A percentile compares a stretch with the other conserved stretches of the same genome.
Evolutionary conservation across 768 basidiomycete species (phyloP).

Genomic region (Suillus cothurnatus): DNA sequence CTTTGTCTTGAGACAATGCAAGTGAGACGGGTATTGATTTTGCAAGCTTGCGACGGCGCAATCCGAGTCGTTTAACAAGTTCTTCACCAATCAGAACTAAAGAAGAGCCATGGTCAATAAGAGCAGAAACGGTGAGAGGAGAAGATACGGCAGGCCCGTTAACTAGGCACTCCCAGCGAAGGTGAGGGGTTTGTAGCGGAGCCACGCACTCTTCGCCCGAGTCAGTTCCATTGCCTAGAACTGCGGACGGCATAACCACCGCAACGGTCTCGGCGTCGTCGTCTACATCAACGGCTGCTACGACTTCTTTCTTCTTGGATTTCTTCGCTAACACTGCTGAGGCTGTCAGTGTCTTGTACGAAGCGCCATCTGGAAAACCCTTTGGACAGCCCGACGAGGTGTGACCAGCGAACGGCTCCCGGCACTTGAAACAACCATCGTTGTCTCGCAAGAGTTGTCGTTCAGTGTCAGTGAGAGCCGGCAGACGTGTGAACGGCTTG

Average conservation of each 20-base stretch:
- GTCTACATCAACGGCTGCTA: too few species aligned
- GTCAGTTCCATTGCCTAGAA: constrained; percentile 15
- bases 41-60: constrained; percentile 5
- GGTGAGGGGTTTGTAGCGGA: too few species aligned
- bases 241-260: constrained; percentile 4
- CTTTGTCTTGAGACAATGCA: not conserved
- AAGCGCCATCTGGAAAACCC: constrained; percentile 18
- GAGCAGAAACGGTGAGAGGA: constrained; percentile 10
- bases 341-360: constrained; percentile 20
- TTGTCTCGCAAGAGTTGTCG: constrained; percentile 14
- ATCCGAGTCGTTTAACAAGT: constrained; percentile 17
- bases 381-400: constrained; percentile 16
- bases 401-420: not conserved
- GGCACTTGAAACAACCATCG: constrained; percentile 31
- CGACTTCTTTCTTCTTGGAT: not conserved
- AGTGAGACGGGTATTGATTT: constrained; percentile 11
- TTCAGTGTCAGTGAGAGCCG: constrained; percentile 16
- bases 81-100: constrained; percentile 34
- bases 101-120: constrained; percentile 35
- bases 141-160: too few species aligned
- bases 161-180: too few species aligned
- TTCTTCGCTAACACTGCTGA: constrained; percentile 5
- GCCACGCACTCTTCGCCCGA: constrained; percentile 10
- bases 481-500: not conserved
- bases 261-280: not conserved